Base-by-base conservation (phyloP, 2,329 filamentous ascomycete species). In the Coniochaeta sp. region DNA sequence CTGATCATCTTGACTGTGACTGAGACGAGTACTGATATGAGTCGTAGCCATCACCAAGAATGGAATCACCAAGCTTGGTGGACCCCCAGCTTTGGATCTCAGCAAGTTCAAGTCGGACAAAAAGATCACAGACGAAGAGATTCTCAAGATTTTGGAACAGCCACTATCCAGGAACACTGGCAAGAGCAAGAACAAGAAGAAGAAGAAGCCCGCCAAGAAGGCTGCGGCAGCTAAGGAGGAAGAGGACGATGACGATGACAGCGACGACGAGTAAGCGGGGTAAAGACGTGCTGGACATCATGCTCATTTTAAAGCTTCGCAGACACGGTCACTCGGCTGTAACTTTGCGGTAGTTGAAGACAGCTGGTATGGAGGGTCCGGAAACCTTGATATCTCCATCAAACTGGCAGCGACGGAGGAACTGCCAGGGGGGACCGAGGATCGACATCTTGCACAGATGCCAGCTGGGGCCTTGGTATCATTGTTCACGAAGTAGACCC, bases 101-200 rank as follows among this genome's bases (percentile, higher is more conserved):
- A 84, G 82, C 72, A 92, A 93, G 80, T 86, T 89, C 82, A 89
- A 96, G 84, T 89, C 91, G 36, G 93, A 98, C 76, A 98, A 98
- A 86, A 97, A 97, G 85, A 96, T 99, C 71, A 89, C 87, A 66
- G 93, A 98, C 65, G 91, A 96, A 79, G 93, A 98, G 79, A 83
- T 99, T 66, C 86, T 98, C 68, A 91, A 95, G 82, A 93, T 98
- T 65, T 84, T 99, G 58, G 92, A 95, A 78, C 90, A 90, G 75
- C 93, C 93, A 34, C 78, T 96, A 68, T 81, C 88, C 66, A 91
- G 90, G 78, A 90, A 90, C 79, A 92, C 93, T 74, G 93, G 91
- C 73, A 91, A 91, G 81, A 95, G 90, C 81, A 93, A 93, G 85
- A 92, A 89, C 81, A 89, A 89, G 77, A 89, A 89, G 83, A 88